Percentiles rank a stretch among this genome's conserved stretches.
Evolutionary conservation across 2,329 filamentous ascomycete species (phyloP).

Genomic region (Zalaria obscura): DNA sequence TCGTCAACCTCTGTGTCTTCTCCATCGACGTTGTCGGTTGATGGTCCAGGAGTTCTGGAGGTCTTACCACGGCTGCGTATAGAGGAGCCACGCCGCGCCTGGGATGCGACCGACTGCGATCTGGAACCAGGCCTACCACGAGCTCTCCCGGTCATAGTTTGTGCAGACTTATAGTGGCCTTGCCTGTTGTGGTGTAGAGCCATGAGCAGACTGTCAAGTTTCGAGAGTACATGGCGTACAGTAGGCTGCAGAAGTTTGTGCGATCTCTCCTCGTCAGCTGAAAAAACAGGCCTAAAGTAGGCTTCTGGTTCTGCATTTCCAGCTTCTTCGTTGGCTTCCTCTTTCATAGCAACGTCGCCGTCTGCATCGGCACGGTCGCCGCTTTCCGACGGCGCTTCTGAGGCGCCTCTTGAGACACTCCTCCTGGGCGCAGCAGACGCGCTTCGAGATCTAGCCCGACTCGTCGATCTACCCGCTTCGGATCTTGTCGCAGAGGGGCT

Average conservation of each 20-base stretch:
- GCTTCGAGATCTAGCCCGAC: background rate
- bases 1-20: too few relatives aligned
- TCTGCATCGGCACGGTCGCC: too few relatives aligned
- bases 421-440: background rate
- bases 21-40: too few relatives aligned
- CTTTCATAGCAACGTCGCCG: background rate
- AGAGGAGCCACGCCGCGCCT: background rate
- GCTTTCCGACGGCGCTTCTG: background rate
- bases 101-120: background rate
- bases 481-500: background rate
- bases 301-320: constrained; percentile 3
- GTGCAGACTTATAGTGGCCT: constrained; percentile 7
- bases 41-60: too few relatives aligned
- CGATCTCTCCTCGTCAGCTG: constrained; percentile 58
- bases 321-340: constrained; percentile 1
- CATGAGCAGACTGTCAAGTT: constrained; percentile 54
- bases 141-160: too few relatives aligned
- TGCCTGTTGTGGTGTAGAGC: constrained; percentile 47
- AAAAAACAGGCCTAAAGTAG: constrained; percentile 37
- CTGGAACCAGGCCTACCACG: background rate
- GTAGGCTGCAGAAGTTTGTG: constrained; percentile 50
- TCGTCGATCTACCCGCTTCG: background rate
- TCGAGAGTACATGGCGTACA: constrained; percentile 53
- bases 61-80: background rate
- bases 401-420: background rate